Evolutionary conservation across 306 rosid genomes (phyloP).

Genomic region (Rosa multiflora): DNA sequence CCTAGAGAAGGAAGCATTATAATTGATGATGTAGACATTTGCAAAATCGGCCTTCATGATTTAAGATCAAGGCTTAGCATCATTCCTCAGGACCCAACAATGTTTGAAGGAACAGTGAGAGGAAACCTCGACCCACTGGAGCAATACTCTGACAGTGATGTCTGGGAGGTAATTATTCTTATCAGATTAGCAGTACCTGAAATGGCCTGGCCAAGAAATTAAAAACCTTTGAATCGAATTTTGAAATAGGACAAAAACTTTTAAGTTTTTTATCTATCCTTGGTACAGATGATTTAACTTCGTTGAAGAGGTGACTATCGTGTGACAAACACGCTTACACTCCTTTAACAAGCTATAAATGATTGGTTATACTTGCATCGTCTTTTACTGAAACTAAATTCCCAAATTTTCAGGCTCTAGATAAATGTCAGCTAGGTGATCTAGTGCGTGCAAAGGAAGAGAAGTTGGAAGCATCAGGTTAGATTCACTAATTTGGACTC

Average conservation of each 20-base stretch:
- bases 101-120: constrained; percentile 94
- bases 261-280: neutral
- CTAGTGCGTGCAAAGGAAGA: constrained; percentile 66
- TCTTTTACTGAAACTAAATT: constrained; percentile 2
- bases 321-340: neutral
- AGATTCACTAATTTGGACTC: constrained; percentile 21
- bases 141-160: constrained; percentile 59
- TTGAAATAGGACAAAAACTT: neutral
- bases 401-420: constrained; percentile 58
- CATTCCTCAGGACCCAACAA: constrained; percentile 88
- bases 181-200: constrained; percentile 17
- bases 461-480: constrained; percentile 71
- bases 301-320: neutral
- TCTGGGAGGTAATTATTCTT: constrained; percentile 70
- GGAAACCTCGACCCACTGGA: constrained; percentile 79
- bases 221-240: neutral
- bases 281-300: neutral
- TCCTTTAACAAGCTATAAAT: constrained; percentile 5
- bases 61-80: constrained; percentile 87
- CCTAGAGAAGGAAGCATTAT: constrained; percentile 83
- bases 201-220: neutral
- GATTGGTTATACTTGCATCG: neutral
- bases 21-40: constrained; percentile 71
- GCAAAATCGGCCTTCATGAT: constrained; percentile 88
- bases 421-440: constrained; percentile 82